These are phyloP conservation scores for Triticum aestivum DNA, from an alignment of 176 grass and related monocot species.

Conservation along the genomic window IWGSC_CS_RefSeq_v2.1 NC_057813.1:118137305-118137804, in stretches of 20 bases:
- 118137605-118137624: background rate
- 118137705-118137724: background rate
- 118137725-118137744: conserved; percentile 2
- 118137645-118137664: conserved; percentile 15
- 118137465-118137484: background rate
- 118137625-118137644: background rate
- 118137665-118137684: background rate
- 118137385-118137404: background rate
- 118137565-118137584: no score
- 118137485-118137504: no score
- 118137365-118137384: no score
- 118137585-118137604: background rate
- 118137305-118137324: no score
- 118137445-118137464: background rate
- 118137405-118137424: background rate
- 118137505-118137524: no score
- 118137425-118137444: background rate
- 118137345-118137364: no score
- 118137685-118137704: background rate
- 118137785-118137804: conserved; percentile 10
- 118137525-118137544: no score
- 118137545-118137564: no score
- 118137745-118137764: conserved; percentile 24
- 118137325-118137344: no score
- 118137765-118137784: conserved; percentile 42